These are phyloP conservation scores for Hymenotorrendiella dingleyae DNA, from an alignment of 2,329 filamentous ascomycete species.

Conservation along the genomic window DNA sequence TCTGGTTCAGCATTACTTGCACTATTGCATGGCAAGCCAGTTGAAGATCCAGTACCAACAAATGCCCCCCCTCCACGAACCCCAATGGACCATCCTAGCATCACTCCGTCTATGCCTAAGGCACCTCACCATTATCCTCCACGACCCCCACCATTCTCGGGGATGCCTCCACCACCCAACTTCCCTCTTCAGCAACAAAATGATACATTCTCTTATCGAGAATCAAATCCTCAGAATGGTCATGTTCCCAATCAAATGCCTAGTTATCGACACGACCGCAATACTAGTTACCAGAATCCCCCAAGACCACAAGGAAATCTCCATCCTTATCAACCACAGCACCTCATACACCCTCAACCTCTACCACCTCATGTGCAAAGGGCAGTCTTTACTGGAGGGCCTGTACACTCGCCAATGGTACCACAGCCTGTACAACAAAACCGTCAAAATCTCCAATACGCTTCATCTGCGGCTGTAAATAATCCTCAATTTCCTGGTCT, in stretches of 20 bases:
- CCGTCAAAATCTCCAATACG: slow-evolving; percentile 5
- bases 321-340: slow-evolving; percentile 27
- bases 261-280: slow-evolving; percentile 7
- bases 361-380: slow-evolving; percentile 50
- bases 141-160: slow-evolving; percentile 41
- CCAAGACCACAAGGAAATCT: slow-evolving; percentile 21
- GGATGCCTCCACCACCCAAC: slow-evolving; percentile 42
- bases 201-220: slow-evolving; percentile 23
- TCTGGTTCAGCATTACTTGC: slow-evolving; percentile 46
- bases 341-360: slow-evolving; percentile 32
- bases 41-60: slow-evolving; percentile 9
- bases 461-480: slow-evolving; percentile 8
- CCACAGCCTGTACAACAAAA: slow-evolving; percentile 28
- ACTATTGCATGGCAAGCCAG: slow-evolving; percentile 38
- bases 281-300: slow-evolving; percentile 9
- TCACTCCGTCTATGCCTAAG: slow-evolving; percentile 45
- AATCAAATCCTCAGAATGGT: slow-evolving; percentile 13
- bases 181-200: slow-evolving; percentile 37
- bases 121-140: slow-evolving; percentile 54
- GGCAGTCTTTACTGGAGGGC: slow-evolving; percentile 40
- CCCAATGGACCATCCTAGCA: slow-evolving; percentile 48
- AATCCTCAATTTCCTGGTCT: slow-evolving; percentile 25
- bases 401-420: slow-evolving; percentile 27
- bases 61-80: slow-evolving; percentile 41
- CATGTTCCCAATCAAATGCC: slow-evolving; percentile 6